Base-by-base conservation (phyloP, 1,284 basidiomycete genomes). In the Hymenochaete sp. region DNA sequence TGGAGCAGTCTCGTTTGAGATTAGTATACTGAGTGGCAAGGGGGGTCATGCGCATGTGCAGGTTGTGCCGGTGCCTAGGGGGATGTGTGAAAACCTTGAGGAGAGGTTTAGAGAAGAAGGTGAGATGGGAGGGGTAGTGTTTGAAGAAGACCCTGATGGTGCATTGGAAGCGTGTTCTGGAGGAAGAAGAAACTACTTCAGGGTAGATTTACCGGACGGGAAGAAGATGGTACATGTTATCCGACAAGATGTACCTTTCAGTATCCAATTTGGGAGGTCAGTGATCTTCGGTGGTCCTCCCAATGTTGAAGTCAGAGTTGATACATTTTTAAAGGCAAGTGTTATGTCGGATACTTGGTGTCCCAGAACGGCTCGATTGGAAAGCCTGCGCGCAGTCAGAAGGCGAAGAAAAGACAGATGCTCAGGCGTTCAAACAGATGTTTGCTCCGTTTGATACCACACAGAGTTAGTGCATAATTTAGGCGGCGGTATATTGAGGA, bases 11-110 rank as follows among this genome's bases (percentile, higher is more conserved):
- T 70, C 79, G 33, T 96, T 93, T 57, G 93, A 97, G 64, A 80
- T 96, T n/a, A 87, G 82, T 10, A 75, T 91, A 11, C 61, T 92
- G 37, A 77, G 76, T 49, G 77, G 81, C 0, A 84, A 85, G 60
- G 93, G 91, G n/a, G 92, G 92, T 0, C 93, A 98, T 59, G 91
- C 91, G 4, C 93, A 96, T 63, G 71, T 95, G 13, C 91, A 97
- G 62, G 78, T 77, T 31, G 77, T 93, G 1, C 93, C 93, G 6
- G 63, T 97, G 1, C 91, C 93, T 0, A 56, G 66, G 26, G 68
- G 68, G 26, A 59, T 86, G 28, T 65, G 73, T 44, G 67, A 73
- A 38, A 67, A 75, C 47, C 76, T 93, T 10, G 84, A 84, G 56
- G 64, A 73, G 7, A 72, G 76, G 10, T 95, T 97, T 62, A 56